A percentile compares a stretch with the other conserved stretches of the same genome.
Evolutionary conservation across 805 yeast genomes (phyloP).

Genomic region (Myxozyma mucilagina): DNA sequence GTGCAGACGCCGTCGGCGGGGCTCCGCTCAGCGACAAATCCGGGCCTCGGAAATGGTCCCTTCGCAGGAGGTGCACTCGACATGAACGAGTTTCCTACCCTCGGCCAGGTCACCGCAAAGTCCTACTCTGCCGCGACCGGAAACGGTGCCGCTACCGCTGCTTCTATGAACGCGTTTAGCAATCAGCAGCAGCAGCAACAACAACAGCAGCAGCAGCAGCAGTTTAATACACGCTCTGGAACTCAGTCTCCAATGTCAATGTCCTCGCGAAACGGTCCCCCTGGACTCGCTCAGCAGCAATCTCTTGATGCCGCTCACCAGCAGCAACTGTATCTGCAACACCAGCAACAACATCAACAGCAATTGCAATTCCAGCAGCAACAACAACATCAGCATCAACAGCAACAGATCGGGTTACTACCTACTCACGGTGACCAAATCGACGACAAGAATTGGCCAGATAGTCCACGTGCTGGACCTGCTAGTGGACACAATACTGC

Average conservation of each 20-base stretch:
- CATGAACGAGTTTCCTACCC: slow-evolving; percentile 23
- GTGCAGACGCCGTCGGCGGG: slow-evolving; percentile 4
- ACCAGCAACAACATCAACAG: slow-evolving; percentile 13
- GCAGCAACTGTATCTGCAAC: slow-evolving; percentile 6
- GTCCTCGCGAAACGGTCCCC: slow-evolving; percentile 18
- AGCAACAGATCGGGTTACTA: slow-evolving; percentile 10
- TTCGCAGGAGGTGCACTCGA: slow-evolving; percentile 15
- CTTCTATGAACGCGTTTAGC: not conserved
- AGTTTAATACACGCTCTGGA: slow-evolving; percentile 17
- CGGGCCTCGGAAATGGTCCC: not conserved
- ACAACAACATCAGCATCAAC: slow-evolving; percentile 12
- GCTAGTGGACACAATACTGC: not conserved
- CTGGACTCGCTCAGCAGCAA: slow-evolving; percentile 12
- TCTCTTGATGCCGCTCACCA: slow-evolving; percentile 7
- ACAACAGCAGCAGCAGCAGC: not conserved
- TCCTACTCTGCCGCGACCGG: slow-evolving; percentile 13
- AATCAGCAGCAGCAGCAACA: not conserved
- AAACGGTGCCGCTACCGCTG: not conserved
- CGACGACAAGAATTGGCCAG: slow-evolving; percentile 17
- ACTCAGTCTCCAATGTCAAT: slow-evolving; percentile 27
- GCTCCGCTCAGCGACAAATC: not conserved
- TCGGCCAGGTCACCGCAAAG: slow-evolving; percentile 17
- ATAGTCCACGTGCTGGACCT: slow-evolving; percentile 5
- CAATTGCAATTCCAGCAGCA: slow-evolving; percentile 1
- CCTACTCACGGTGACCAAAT: slow-evolving; percentile 2